Evolutionary conservation across 352 stramenopile species (phyloP).

Genomic region (Globisporangium acanthophoron): DNA sequence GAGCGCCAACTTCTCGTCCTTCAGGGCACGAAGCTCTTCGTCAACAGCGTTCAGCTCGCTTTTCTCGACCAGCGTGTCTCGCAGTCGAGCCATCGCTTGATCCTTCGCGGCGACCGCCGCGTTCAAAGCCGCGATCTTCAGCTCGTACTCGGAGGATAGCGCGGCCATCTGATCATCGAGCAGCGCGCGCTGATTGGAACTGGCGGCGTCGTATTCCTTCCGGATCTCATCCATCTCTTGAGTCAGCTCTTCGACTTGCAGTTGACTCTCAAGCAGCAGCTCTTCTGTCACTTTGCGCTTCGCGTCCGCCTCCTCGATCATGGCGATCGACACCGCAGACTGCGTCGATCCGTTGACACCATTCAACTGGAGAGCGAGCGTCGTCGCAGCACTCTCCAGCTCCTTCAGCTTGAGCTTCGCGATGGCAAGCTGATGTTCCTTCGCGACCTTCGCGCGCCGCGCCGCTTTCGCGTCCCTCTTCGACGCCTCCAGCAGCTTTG

Average conservation of each 20-base stretch:
- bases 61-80: constrained; percentile 40
- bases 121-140: constrained; percentile 39
- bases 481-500: constrained; percentile 32
- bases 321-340: constrained; percentile 8
- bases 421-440: constrained; percentile 58
- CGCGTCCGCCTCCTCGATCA: constrained; percentile 14
- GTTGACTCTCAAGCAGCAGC: constrained; percentile 39
- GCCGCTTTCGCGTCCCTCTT: constrained; percentile 50
- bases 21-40: constrained; percentile 29
- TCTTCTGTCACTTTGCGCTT: constrained; percentile 48
- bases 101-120: constrained; percentile 42
- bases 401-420: constrained; percentile 57
- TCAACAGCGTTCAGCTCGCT: constrained; percentile 42
- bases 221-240: constrained; percentile 42
- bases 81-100: constrained; percentile 30
- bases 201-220: constrained; percentile 26
- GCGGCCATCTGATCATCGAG: constrained; percentile 36
- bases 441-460: constrained; percentile 44
- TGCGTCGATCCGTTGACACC: not conserved
- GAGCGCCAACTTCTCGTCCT: constrained; percentile 49
- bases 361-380: not conserved
- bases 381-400: constrained; percentile 40
- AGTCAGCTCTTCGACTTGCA: constrained; percentile 53
- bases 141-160: constrained; percentile 43
- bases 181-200: constrained; percentile 28